These are phyloP conservation scores for Colletotrichum scovillei DNA, from an alignment of 2,329 filamentous ascomycete species.

Conservation along the genomic window DNA sequence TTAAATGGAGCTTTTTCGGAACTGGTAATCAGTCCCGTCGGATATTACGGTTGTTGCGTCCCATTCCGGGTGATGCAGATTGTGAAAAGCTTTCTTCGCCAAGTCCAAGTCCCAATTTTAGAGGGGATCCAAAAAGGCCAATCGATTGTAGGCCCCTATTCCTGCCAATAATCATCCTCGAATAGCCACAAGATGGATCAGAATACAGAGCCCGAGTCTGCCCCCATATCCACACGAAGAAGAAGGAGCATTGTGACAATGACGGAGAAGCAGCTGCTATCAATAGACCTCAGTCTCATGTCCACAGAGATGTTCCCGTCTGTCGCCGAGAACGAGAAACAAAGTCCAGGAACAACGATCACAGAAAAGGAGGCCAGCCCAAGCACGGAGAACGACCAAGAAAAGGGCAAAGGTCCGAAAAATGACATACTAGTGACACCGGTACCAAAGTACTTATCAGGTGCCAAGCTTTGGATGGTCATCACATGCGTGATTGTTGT, in stretches of 20 bases:
- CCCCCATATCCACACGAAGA: not conserved
- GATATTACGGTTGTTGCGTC: not conserved
- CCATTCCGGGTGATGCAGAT: not conserved
- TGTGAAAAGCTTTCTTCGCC: not conserved
- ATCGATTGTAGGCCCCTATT: too few relatives aligned
- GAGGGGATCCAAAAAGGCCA: not conserved
- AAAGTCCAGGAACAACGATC: not conserved
- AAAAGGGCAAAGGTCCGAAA: not conserved
- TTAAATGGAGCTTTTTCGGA: not conserved
- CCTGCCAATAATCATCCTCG: not conserved
- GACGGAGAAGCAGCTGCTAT: constrained; percentile 8
- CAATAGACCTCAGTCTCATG: constrained; percentile 1
- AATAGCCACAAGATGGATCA: not conserved
- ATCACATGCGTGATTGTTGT: constrained; percentile 36
- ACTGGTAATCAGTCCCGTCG: not conserved
- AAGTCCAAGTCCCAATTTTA: not conserved
- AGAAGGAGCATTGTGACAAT: constrained; percentile 11
- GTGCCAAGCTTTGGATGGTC: constrained; percentile 39
- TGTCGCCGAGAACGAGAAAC: not conserved
- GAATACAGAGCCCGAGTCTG: not conserved
- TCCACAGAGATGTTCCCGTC: constrained; percentile 27
- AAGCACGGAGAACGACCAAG: not conserved
- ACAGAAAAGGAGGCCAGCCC: not conserved
- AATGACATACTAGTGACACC: not conserved
- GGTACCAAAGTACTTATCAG: not conserved